Percentiles rank a stretch among this genome's conserved stretches.
phyloP scores from a whole-genome alignment of 331 rosid species.

The Pyrus hybrid region DNA sequence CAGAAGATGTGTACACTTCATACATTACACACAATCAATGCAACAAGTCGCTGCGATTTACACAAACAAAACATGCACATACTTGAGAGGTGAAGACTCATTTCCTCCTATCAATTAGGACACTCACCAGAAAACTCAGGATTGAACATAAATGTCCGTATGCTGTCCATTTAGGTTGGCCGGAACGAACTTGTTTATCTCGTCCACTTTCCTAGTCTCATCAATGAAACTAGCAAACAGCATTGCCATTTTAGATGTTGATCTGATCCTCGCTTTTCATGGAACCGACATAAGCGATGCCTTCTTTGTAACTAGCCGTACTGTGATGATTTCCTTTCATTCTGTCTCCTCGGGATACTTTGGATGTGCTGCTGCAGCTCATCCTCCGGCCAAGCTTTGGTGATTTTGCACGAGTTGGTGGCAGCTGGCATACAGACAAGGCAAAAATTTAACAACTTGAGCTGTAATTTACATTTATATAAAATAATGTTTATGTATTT shows the following conservation, averaged over 20 bases:
- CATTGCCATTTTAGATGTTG: constrained; percentile 20
- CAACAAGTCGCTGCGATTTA: constrained; percentile 34
- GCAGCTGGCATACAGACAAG: constrained; percentile 43
- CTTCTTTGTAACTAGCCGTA: constrained; percentile 24
- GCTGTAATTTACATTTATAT: constrained; percentile 12
- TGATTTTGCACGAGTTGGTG: constrained; percentile 95
- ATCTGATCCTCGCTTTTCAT: constrained; percentile 17
- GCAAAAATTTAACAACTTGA: constrained; percentile 14
- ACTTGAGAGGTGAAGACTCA: constrained; percentile 28
- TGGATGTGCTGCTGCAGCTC: constrained; percentile 38
- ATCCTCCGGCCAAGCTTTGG: constrained; percentile 92
- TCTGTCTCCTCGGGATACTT: constrained; percentile 26
- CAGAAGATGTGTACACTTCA: constrained; percentile 48
- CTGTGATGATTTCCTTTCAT: constrained; percentile 42
- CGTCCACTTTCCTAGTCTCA: constrained; percentile 26
- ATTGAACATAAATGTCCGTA: constrained; percentile 31
- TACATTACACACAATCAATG: constrained; percentile 48
- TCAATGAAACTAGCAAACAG: constrained; percentile 24
- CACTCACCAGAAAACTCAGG: constrained; percentile 36
- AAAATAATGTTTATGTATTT: neutral
- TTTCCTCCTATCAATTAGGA: constrained; percentile 35
- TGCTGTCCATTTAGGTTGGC: constrained; percentile 38
- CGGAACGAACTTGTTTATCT: constrained; percentile 14
- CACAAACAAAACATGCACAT: constrained; percentile 31
- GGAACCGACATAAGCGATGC: constrained; percentile 5